Percentiles rank a stretch among this genome's conserved stretches.
These are phyloP conservation scores for Sanguinoderma infundibulare DNA, from an alignment of 1,284 basidiomycete genomes.

Conservation along the genomic window DNA sequence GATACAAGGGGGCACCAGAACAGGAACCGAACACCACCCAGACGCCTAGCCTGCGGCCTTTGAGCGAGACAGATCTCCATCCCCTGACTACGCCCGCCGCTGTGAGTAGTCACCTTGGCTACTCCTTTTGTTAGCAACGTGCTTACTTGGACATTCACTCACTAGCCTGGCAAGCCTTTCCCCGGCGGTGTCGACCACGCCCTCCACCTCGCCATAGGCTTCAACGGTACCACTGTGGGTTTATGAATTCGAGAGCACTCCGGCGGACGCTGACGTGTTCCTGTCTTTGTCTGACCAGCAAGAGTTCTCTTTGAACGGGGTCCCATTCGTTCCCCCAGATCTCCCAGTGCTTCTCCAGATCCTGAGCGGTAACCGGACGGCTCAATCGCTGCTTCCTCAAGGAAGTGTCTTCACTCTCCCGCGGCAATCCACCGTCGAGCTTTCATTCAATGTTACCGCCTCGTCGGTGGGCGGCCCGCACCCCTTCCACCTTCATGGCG, in stretches of 20 bases:
- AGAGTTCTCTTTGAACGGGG: slow-evolving; percentile 35
- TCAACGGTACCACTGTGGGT: slow-evolving; percentile 16
- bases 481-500: slow-evolving; percentile 47
- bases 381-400: slow-evolving; percentile 35
- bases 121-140: background rate
- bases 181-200: slow-evolving; percentile 36
- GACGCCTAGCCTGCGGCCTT: slow-evolving; percentile 20
- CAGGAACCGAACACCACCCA: slow-evolving; percentile 47
- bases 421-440: slow-evolving; percentile 37
- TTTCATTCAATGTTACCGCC: slow-evolving; percentile 37
- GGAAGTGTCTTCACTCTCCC: slow-evolving; percentile 39
- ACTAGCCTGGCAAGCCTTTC: slow-evolving; percentile 31
- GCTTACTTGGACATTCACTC: background rate
- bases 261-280: background rate
- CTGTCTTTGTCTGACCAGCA: background rate
- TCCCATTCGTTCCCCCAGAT: slow-evolving; percentile 30
- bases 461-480: slow-evolving; percentile 36
- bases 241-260: too few relatives aligned
- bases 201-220: slow-evolving; percentile 22
- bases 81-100: slow-evolving; percentile 13
- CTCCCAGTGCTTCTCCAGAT: slow-evolving; percentile 44
- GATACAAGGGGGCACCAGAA: slow-evolving; percentile 39
- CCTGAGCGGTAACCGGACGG: slow-evolving; percentile 34
- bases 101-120: slow-evolving; percentile 2
- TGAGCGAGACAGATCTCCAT: slow-evolving; percentile 34